Conservation (phyloP, 805 yeast genomes). For the Sungouiozyma intestinalis region DNA sequence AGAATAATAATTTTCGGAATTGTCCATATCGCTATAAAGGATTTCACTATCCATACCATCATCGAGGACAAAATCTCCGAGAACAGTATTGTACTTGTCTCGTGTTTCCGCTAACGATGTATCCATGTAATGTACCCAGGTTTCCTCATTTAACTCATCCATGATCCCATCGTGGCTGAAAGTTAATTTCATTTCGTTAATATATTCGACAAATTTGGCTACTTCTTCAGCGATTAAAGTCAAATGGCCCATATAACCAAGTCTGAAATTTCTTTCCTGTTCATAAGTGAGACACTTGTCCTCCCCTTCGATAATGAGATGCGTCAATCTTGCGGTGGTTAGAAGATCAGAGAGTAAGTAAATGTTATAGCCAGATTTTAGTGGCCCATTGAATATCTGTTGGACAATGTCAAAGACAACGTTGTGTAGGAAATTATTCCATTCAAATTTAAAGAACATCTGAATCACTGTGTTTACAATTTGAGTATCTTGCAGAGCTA, state of each 20-base stretch:
- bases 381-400: conserved; percentile 64
- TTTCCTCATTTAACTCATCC: conserved; percentile 17
- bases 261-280: conserved; percentile 49
- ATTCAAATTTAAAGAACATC: conserved; percentile 61
- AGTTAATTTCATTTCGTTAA: conserved; percentile 28
- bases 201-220: conserved; percentile 61
- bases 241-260: conserved; percentile 94
- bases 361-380: conserved; percentile 62
- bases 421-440: conserved; percentile 78
- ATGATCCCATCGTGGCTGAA: conserved; percentile 17
- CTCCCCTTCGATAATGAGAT: conserved; percentile 54
- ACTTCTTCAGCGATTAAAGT: conserved; percentile 92
- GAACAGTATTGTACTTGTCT: conserved; percentile 85
- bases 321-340: conserved; percentile 46
- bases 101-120: conserved; percentile 79
- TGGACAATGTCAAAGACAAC: conserved; percentile 77
- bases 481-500: conserved; percentile 51
- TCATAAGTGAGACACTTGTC: conserved; percentile 49
- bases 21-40: conserved; percentile 10
- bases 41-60: conserved; percentile 13
- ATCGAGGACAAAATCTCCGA: conserved; percentile 60
- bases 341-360: conserved; percentile 52
- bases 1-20: conserved; percentile 37
- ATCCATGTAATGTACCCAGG: conserved; percentile 76
- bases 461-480: conserved; percentile 48